These are phyloP conservation scores for Senna siamea DNA, from an alignment of 306 rosid species.

Conservation along the genomic window DNA sequence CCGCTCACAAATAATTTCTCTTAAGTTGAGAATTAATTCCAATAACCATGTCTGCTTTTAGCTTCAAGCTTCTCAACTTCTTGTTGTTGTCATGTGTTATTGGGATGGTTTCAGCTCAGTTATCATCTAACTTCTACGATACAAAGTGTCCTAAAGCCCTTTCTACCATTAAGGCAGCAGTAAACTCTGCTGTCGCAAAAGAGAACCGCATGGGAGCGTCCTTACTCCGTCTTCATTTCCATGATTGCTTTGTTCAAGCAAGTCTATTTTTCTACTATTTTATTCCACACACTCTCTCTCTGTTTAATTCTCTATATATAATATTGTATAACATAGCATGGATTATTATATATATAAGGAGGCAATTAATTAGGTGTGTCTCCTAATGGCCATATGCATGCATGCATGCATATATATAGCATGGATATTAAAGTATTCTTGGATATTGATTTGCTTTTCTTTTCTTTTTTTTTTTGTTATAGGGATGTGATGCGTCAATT, in stretches of 20 bases:
- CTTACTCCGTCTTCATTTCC: conserved; percentile 84
- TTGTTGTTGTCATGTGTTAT: conserved; percentile 26
- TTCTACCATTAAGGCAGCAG: conserved; percentile 52
- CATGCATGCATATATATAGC: too few relatives aligned
- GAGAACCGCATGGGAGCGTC: conserved; percentile 90
- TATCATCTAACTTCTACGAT: conserved; percentile 58
- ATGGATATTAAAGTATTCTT: too few relatives aligned
- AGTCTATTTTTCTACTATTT: too few relatives aligned
- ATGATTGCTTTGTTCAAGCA: conserved; percentile 87
- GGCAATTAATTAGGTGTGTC: too few relatives aligned
- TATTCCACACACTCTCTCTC: not conserved
- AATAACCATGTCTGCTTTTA: conserved; percentile 31
- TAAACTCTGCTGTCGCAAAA: conserved; percentile 45
- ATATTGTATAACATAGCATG: too few relatives aligned
- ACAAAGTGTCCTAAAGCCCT: conserved; percentile 62
- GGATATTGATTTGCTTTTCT: too few relatives aligned
- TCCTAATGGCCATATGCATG: too few relatives aligned
- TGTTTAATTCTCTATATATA: too few relatives aligned
- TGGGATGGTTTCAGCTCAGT: conserved; percentile 53
- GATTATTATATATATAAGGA: too few relatives aligned
- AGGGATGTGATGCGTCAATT: conserved; percentile 83
- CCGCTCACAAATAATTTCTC: too few relatives aligned
- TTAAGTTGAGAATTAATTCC: too few relatives aligned
- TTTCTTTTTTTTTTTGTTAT: not conserved
- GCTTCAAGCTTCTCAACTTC: not conserved